Evolutionary conservation across 805 yeast species (phyloP).

Genomic region (Sugiyamaella marilandica): DNA sequence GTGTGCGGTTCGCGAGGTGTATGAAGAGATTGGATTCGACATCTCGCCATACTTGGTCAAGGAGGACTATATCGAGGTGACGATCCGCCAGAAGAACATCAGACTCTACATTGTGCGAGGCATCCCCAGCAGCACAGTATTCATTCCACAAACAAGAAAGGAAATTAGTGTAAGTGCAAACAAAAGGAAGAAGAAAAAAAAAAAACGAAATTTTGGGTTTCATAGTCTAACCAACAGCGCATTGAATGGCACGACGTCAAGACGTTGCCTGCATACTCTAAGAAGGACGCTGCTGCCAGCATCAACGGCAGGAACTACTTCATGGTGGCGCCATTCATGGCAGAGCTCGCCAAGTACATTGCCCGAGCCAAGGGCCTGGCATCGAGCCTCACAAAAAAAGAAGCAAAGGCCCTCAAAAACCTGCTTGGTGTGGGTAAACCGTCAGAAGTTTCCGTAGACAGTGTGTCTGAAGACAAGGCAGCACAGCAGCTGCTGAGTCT

Average conservation of each 20-base stretch:
- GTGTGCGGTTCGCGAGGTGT: constrained; percentile 89
- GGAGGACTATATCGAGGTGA: constrained; percentile 73
- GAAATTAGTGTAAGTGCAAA: constrained; percentile 54
- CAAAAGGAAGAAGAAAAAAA: too few relatives aligned
- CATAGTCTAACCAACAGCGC: constrained; percentile 28
- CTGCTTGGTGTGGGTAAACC: constrained; percentile 26
- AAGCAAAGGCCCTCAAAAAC: constrained; percentile 29
- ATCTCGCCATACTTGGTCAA: constrained; percentile 62
- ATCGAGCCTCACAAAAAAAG: constrained; percentile 24
- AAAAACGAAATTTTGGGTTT: too few relatives aligned
- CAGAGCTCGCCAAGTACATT: constrained; percentile 31
- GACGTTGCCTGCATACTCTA: constrained; percentile 31
- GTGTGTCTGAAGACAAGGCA: constrained; percentile 13
- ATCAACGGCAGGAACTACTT: constrained; percentile 22
- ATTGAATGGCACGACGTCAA: constrained; percentile 61
- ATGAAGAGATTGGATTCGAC: constrained; percentile 92
- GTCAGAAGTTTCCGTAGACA: constrained; percentile 13
- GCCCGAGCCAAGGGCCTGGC: constrained; percentile 28
- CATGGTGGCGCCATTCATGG: constrained; percentile 37
- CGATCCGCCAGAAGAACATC: constrained; percentile 76
- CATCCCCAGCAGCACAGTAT: constrained; percentile 70
- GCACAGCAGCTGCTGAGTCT: constrained; percentile 18
- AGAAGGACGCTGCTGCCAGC: constrained; percentile 4
- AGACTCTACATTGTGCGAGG: constrained; percentile 72
- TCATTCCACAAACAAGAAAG: constrained; percentile 77